Evolutionary conservation across 371 early-diverging fungal genomes (phyloP), one percentile per base, ranked within the genome.

Genomic region (Dichotomocladium elegans): DNA sequence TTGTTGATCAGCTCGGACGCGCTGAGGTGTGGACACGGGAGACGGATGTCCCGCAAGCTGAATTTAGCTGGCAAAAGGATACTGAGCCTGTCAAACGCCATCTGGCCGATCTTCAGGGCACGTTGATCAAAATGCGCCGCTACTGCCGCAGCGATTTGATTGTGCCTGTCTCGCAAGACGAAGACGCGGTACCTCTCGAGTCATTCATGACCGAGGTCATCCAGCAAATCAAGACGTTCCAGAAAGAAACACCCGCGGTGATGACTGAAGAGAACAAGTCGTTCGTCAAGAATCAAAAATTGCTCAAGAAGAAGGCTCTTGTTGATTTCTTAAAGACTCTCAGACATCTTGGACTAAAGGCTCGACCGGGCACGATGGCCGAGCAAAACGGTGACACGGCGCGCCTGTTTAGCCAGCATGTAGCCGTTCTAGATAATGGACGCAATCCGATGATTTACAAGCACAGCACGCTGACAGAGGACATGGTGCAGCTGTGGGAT

Each of bases 251-350:
- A 6, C 81, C 81, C 0, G 65, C 82, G 14, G 57, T 79, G 31
- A 80, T 83, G 72, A 82, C 83, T 0, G 81, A 82, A 35, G 83
- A 86, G 40, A 83, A 83, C 60, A 83, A 81, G 60, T 74, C 70
- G 3, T 58, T 66, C 28, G 79, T 85, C 61, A 93, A 90, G 66
- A 82, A 85, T 45, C 87, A 87, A 65, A 90, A 91, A 63, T 63
- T 86, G 29, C 69, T 94, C 28, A 86, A 93, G 26, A 92, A 90
- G 69, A 94, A 93, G 69, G 88, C 94, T 0, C 65, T 94, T 7
- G 89, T 87, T 34, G 96, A 96, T 66, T 76, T 94, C 31, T 77
- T 94, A 53, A 91, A 89, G 66, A 83, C 87, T 37, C 59, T 96
- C 52, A 82, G 88, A 40, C 75, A 82, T 15, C 63, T 95, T 21